A percentile compares a stretch with the other conserved stretches of the same genome.
Conservation (phyloP, 2,329 filamentous ascomycete species). For the Colletotrichum higginsianum region DNA sequence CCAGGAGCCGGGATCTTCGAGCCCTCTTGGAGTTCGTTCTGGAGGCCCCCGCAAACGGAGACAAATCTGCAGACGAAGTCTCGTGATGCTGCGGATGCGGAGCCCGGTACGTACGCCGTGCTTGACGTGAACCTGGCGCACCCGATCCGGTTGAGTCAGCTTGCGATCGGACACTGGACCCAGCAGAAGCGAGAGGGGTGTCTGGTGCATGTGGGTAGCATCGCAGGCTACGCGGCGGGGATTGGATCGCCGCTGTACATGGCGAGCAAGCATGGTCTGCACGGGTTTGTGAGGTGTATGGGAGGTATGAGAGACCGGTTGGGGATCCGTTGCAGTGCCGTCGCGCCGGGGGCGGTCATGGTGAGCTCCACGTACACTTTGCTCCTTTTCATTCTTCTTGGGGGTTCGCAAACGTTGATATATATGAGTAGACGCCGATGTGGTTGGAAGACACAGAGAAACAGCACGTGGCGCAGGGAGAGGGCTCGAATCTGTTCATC, state of each 20-base stretch:
- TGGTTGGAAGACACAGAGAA: constrained; percentile 53
- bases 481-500: constrained; percentile 47
- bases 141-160: constrained; percentile 55
- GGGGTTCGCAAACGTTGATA: constrained; percentile 7
- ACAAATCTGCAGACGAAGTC: constrained; percentile 49
- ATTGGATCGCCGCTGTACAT: constrained; percentile 55
- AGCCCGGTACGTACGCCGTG: constrained; percentile 52
- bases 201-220: constrained; percentile 53
- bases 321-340: constrained; percentile 51
- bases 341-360: constrained; percentile 53
- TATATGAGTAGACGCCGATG: constrained; percentile 49
- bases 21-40: constrained; percentile 55
- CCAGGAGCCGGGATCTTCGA: constrained; percentile 57
- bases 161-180: constrained; percentile 57
- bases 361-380: constrained; percentile 42
- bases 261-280: constrained; percentile 55
- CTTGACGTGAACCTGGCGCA: constrained; percentile 56
- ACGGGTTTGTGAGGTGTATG: constrained; percentile 53
- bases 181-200: constrained; percentile 47
- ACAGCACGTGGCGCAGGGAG: constrained; percentile 46
- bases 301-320: constrained; percentile 49
- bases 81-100: constrained; percentile 47
- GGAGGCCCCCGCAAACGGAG: constrained; percentile 51
- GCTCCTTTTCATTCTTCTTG: no score
- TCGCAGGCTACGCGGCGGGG: constrained; percentile 50